Evolutionary conservation across 2,329 filamentous ascomycete species (phyloP), one percentile per base, ranked within the genome.

Genomic region (Pleoardoris graminearum): DNA sequence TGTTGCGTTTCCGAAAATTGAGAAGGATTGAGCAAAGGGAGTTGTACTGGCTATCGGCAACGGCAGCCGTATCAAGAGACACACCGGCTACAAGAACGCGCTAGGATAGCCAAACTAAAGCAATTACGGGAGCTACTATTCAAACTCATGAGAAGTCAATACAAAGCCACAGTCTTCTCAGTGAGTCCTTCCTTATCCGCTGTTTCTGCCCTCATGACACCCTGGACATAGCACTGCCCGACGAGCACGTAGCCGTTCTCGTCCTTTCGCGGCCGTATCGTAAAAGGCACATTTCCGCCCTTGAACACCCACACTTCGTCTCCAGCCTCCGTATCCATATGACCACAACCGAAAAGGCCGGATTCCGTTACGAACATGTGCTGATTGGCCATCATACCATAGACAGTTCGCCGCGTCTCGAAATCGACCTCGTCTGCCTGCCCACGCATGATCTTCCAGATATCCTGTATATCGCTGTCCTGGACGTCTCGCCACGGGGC

Each of bases 201-300:
- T 3, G 25, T 8, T 29, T 45, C 42, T 1, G 29, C 42, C 29
- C 19, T 45, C 42, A 45, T 45, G 23, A 35, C 3, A 6, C 42
- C 42, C 30, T 45, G 42, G 14, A 45, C 17, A 23, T 23, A 45
- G 29, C 29, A 45, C 42, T 35, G 42, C 10, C 42, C 30, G 17
- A 45, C 29, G 29, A 45, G 35, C 3, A 17, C 29, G 25, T 45
- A 23, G 10, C 30, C 30, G 3, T 45, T 19, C 19, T 35, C 17
- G 5, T 2, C 42, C 17, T 45, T 33, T 25, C 17, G 29, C 14
- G 29, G 27, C 6, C 42, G 42, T 7, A 45, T 30, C 1, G 19
- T 11, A 19, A 45, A 45, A 16, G 42, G 42, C 19, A 45, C 42
- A 16, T 45, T 45, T 16, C 42, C 42, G 22, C 42, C 42, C 21